Conservation (phyloP, 2,329 filamentous ascomycete species). For the Venturia oleaginea region DNA sequence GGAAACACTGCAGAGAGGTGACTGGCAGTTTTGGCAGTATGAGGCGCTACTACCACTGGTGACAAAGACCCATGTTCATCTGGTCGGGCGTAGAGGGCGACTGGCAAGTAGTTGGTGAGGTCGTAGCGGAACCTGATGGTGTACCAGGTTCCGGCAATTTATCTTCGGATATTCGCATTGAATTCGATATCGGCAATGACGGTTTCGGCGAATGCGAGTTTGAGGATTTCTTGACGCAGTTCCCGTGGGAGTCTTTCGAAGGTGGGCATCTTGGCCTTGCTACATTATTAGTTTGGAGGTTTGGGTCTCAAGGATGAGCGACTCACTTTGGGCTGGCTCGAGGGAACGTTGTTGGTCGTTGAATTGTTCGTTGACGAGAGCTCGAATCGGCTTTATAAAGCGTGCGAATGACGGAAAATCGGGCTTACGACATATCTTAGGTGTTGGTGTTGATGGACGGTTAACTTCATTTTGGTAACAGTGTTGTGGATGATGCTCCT, state of each 20-base stretch:
- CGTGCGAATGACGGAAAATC: too few relatives aligned
- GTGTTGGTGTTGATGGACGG: background rate
- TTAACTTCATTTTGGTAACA: too few relatives aligned
- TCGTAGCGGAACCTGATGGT: background rate
- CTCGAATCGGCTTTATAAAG: background rate
- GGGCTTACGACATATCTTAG: too few relatives aligned
- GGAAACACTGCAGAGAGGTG: background rate
- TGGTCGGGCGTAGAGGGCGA: too few relatives aligned
- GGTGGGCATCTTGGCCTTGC: background rate
- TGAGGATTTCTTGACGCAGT: background rate
- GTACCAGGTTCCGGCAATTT: background rate
- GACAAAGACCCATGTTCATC: too few relatives aligned
- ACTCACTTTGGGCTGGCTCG: background rate
- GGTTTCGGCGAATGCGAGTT: background rate
- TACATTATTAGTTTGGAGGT: background rate
- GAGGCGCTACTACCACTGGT: background rate
- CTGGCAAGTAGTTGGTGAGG: background rate
- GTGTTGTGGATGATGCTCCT: too few relatives aligned
- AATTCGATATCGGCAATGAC: background rate
- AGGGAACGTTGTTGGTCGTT: background rate
- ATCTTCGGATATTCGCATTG: background rate
- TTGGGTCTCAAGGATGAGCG: background rate
- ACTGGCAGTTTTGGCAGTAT: background rate
- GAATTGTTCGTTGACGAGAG: background rate
- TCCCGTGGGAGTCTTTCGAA: background rate